Percentiles rank a stretch among this genome's conserved stretches.
phyloP scores from a whole-genome alignment of 495 filamentous ascomycete genomes.

The Lindgomyces ingoldianus region DNA sequence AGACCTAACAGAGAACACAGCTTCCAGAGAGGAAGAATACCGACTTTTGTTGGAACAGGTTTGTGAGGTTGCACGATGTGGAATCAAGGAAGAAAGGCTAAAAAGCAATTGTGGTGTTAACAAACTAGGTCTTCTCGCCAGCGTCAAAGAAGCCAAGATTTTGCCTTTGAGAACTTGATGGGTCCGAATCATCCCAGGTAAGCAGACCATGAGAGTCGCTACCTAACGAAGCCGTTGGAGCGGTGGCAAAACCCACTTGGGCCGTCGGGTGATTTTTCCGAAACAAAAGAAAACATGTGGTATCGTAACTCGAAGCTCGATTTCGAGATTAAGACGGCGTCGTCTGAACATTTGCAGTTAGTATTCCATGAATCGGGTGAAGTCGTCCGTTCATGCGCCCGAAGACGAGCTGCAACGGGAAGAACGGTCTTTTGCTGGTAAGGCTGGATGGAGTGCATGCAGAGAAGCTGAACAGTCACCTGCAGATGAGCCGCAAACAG shows the following conservation, averaged over 20 bases:
- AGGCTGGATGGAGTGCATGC: neutral
- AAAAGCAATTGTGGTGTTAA: too few species aligned
- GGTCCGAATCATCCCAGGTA: neutral
- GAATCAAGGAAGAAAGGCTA: too few species aligned
- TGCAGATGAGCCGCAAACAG: neutral
- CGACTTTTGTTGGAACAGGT: too few species aligned
- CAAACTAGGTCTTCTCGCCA: too few species aligned
- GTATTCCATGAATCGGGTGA: neutral
- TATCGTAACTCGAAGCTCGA: too few species aligned
- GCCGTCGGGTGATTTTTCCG: neutral
- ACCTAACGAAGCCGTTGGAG: neutral
- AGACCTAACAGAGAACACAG: too few species aligned
- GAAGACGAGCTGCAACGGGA: neutral
- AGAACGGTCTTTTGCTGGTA: neutral
- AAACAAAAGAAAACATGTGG: neutral
- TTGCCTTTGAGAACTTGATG: neutral
- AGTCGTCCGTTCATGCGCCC: neutral
- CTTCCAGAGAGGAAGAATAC: too few species aligned
- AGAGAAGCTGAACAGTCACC: neutral
- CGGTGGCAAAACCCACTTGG: neutral
- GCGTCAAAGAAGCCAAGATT: too few species aligned
- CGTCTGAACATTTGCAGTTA: neutral
- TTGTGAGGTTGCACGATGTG: too few species aligned
- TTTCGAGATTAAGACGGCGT: too few species aligned
- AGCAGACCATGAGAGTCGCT: neutral